These are phyloP conservation scores for Aspergillus sp. DNA, from an alignment of 2,329 filamentous ascomycete species.

Conservation along the genomic window DNA sequence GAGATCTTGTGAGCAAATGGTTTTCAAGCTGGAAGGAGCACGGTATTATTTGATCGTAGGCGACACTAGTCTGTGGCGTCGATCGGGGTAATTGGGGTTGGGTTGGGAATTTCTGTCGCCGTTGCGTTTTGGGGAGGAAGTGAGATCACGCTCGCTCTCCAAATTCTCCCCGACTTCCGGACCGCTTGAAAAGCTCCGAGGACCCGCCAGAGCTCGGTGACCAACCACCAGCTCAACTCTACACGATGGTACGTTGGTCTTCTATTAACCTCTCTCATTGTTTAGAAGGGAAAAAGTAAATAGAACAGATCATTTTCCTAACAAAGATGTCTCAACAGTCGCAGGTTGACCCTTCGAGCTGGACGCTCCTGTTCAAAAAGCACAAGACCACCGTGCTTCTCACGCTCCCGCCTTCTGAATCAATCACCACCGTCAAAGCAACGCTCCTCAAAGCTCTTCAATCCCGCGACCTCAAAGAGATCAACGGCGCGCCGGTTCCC, in stretches of 20 bases:
- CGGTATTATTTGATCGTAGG: neutral
- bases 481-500: conserved; percentile 41
- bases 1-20: neutral
- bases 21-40: neutral
- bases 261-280: neutral
- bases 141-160: neutral
- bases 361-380: conserved; percentile 71
- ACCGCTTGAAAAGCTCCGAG: conserved; percentile 11
- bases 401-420: conserved; percentile 59
- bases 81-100: neutral
- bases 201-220: conserved; percentile 13
- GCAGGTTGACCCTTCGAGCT: conserved; percentile 47
- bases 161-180: neutral
- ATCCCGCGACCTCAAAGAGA: conserved; percentile 41
- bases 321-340: conserved; percentile 9
- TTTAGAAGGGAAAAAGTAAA: no score
- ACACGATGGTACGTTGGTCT: conserved; percentile 16
- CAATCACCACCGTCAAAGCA: conserved; percentile 58
- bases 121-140: neutral
- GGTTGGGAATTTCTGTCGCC: neutral
- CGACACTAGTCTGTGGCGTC: neutral
- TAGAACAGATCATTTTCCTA: neutral
- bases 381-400: conserved; percentile 70
- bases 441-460: conserved; percentile 59
- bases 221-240: conserved; percentile 16